Base-by-base conservation (phyloP, 306 rosid species). In the cucumber (Cucumis sativus) region DNA sequence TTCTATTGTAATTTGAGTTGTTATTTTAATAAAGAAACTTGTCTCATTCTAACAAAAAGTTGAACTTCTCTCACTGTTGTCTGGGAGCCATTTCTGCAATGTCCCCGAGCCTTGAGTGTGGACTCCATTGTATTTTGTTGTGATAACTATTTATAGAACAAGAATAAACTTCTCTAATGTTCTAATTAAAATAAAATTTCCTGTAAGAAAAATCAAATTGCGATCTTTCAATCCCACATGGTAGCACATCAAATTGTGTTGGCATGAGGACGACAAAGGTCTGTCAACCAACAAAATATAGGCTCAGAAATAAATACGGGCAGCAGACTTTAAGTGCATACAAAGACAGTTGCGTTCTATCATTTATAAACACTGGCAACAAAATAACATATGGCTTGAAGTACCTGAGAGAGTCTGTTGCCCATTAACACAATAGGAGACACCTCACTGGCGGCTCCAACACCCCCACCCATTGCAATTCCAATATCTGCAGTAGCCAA, bases 361-460 rank as follows among this genome's bases (percentile, higher is more conserved):
- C 10, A 33, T 35, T 7, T 74, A 37, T 57, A 20, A 15, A 60
- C 47, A 21, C 63, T 18, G 63, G 23, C 20, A 76, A 76, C 65
- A 40, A 21, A 20, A 47, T 33, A 63, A 14, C 39, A 66, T 21
- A 67, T 66, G 61, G 75, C 35, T 39, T 12, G 2, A 76, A 43
- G 63, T 79, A 94, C 98, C 95, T 94, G 98, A 8, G 96, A 86
- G 65, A 94, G 95, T 84, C 86, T 92, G 83, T 94, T 88, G 84
- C 93, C 95, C 96, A 94, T 88, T 82, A 94, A 82, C 74, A 94
- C 96, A 47, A 94, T 84, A 39, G 98, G 91, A 83, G 97, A 94
- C 82, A 92, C 98, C 83, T 94, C 98, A 78, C 98, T 89, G 20
- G 98, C 98, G 82, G 98, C 98, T 83, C 98, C 98, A 47, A 91